phyloP scores from a whole-genome alignment of 2,329 filamentous ascomycete genomes.

The Orbilia quercus region DNA sequence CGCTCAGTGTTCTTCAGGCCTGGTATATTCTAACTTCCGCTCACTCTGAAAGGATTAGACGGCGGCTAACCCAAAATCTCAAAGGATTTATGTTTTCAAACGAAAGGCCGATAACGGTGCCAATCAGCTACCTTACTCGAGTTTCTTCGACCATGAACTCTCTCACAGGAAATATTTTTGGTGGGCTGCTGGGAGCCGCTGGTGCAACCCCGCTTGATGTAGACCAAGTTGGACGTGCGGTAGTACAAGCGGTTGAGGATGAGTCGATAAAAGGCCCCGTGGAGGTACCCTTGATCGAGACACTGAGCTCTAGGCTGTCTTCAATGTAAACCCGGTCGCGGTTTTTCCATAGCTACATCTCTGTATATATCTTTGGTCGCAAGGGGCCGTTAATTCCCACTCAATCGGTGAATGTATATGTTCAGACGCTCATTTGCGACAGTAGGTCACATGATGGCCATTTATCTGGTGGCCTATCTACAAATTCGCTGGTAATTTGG shows the following conservation, averaged over 20 bases:
- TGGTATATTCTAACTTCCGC: slow-evolving; percentile 66
- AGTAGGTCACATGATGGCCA: no score
- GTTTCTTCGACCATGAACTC: slow-evolving; percentile 81
- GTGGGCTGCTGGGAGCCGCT: slow-evolving; percentile 79
- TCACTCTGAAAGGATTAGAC: not conserved
- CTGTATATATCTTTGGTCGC: no score
- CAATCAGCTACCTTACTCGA: slow-evolving; percentile 81
- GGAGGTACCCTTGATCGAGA: slow-evolving; percentile 81
- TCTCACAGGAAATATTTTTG: slow-evolving; percentile 79
- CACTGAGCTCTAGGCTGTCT: slow-evolving; percentile 29
- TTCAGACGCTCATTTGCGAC: no score
- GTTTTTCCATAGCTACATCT: no score
- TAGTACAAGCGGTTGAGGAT: slow-evolving; percentile 86
- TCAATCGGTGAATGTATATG: no score
- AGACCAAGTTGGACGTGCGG: slow-evolving; percentile 86
- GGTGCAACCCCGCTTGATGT: slow-evolving; percentile 88
- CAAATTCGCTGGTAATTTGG: not conserved
- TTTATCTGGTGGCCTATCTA: no score
- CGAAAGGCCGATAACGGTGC: slow-evolving; percentile 82
- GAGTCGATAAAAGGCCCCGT: slow-evolving; percentile 78
- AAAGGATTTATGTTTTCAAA: slow-evolving; percentile 83
- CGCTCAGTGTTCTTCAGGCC: slow-evolving; percentile 81
- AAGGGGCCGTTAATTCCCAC: no score
- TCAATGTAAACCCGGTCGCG: not conserved
- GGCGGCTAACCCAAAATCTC: slow-evolving; percentile 10